phyloP scores from a whole-genome alignment of 208 protist genomes.

The Jaenimonas drosophilae region DNA sequence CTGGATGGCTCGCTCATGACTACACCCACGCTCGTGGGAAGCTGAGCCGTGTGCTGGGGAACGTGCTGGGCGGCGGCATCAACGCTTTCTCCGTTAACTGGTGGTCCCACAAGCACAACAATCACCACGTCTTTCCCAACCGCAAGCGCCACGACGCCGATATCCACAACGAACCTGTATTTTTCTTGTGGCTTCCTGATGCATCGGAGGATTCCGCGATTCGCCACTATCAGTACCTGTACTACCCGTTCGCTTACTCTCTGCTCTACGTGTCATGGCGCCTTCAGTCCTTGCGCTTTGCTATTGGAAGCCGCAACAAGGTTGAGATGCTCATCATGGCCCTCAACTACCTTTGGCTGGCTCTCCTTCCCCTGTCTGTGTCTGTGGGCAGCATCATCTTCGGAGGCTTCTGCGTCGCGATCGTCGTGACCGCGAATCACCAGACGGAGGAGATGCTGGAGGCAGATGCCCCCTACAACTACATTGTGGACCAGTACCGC shows the following conservation, averaged over 20 bases:
- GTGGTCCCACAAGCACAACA: constrained; percentile 80
- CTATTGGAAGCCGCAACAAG: constrained; percentile 41
- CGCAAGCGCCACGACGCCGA: constrained; percentile 58
- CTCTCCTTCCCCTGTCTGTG: constrained; percentile 49
- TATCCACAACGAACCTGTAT: constrained; percentile 69
- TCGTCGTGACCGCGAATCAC: constrained; percentile 72
- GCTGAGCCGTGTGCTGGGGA: constrained; percentile 31
- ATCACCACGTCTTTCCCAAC: constrained; percentile 77
- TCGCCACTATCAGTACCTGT: constrained; percentile 57
- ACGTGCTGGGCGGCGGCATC: constrained; percentile 30
- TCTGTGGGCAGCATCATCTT: constrained; percentile 54
- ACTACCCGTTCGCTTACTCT: constrained; percentile 58
- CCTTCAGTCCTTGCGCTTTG: constrained; percentile 56
- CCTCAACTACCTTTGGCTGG: constrained; percentile 64
- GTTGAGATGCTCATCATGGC: constrained; percentile 42
- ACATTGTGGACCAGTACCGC: constrained; percentile 67
- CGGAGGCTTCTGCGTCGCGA: constrained; percentile 55
- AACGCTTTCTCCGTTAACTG: constrained; percentile 59
- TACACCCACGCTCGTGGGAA: constrained; percentile 47
- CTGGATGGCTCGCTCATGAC: constrained; percentile 70
- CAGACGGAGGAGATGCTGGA: constrained; percentile 79
- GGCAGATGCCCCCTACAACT: constrained; percentile 59
- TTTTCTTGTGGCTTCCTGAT: constrained; percentile 57
- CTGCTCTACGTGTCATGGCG: constrained; percentile 77
- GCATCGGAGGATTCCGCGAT: constrained; percentile 38